Conservation (phyloP, 2,329 filamentous ascomycete genomes). For the Talaromyces pinophilus region DNA sequence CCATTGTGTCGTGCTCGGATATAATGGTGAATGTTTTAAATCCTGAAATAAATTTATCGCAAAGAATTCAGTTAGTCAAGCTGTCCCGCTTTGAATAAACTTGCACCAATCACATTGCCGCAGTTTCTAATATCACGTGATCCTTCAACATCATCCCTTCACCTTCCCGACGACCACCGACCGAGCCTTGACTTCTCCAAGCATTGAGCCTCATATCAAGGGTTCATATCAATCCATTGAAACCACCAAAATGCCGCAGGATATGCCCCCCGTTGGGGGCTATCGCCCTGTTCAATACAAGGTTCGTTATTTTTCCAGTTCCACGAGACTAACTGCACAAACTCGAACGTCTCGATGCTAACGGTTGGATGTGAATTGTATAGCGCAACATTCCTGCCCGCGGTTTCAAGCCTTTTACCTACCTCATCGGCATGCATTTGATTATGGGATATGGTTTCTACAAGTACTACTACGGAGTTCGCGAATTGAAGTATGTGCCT, state of each 20-base stretch:
- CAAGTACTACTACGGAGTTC: slow-evolving; percentile 75
- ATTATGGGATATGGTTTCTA: slow-evolving; percentile 92
- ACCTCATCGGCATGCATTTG: slow-evolving; percentile 73
- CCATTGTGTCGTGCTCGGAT: slow-evolving; percentile 46
- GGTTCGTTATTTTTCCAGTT: slow-evolving; percentile 52
- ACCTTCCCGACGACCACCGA: slow-evolving; percentile 27
- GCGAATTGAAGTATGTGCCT: slow-evolving; percentile 79
- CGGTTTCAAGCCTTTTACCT: slow-evolving; percentile 80
- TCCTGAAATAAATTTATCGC: slow-evolving; percentile 10
- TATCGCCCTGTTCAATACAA: slow-evolving; percentile 98
- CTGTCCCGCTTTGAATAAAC: not conserved
- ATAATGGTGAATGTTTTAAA: not conserved
- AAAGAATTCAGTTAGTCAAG: not conserved
- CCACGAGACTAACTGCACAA: not conserved
- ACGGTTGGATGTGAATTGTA: slow-evolving; percentile 12
- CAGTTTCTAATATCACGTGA: slow-evolving; percentile 20
- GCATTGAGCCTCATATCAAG: slow-evolving; percentile 11
- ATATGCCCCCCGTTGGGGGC: slow-evolving; percentile 93
- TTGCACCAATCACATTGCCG: slow-evolving; percentile 12
- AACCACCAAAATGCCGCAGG: slow-evolving; percentile 76
- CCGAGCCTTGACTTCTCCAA: not conserved
- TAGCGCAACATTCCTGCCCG: slow-evolving; percentile 89
- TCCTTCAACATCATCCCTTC: slow-evolving; percentile 12
- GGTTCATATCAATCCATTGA: slow-evolving; percentile 27
- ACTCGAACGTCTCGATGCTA: slow-evolving; percentile 4